Percentiles rank a stretch among this genome's conserved stretches.
Conservation (phyloP, 1,139 yeast species). For the Eremothecium sinecaudum region DNA sequence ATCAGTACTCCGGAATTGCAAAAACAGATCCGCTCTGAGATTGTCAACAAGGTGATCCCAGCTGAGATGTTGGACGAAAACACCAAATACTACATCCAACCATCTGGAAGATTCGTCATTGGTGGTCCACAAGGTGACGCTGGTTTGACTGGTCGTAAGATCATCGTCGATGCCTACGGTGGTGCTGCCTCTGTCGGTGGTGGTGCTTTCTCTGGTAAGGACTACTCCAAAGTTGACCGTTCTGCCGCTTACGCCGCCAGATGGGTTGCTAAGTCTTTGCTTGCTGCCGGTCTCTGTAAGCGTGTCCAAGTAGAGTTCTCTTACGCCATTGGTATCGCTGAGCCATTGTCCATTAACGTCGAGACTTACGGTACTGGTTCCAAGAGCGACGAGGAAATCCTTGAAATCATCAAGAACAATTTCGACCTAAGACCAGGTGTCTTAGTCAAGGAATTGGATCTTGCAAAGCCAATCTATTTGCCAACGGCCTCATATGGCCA, state of each 20-base stretch:
- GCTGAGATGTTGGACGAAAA: slow-evolving; percentile 82
- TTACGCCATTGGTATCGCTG: slow-evolving; percentile 99
- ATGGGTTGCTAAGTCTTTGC: slow-evolving; percentile 99
- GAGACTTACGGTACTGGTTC: slow-evolving; percentile 97
- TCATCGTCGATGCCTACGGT: slow-evolving; percentile 98
- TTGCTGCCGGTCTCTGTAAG: slow-evolving; percentile 88
- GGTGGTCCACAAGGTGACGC: slow-evolving; percentile 99
- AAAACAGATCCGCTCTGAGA: slow-evolving; percentile 62
- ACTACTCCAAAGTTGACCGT: slow-evolving; percentile 99
- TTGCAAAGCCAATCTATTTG: slow-evolving; percentile 98
- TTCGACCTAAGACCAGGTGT: slow-evolving; percentile 99
- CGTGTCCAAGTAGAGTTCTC: slow-evolving; percentile 98
- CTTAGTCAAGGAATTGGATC: slow-evolving; percentile 88
- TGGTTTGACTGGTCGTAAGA: slow-evolving; percentile 99
- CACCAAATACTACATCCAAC: slow-evolving; percentile 96
- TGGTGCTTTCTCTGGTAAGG: slow-evolving; percentile 99
- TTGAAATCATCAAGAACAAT: slow-evolving; percentile 81
- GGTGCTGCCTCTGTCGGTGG: slow-evolving; percentile 99
- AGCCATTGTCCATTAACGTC: slow-evolving; percentile 94
- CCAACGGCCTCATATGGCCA: slow-evolving; percentile 99
- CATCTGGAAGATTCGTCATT: slow-evolving; percentile 98
- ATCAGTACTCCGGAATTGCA: slow-evolving; percentile 90
- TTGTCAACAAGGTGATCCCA: slow-evolving; percentile 88
- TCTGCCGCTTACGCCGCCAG: slow-evolving; percentile 99
- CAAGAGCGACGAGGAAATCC: slow-evolving; percentile 80